A percentile compares a stretch with the other conserved stretches of the same genome.
phyloP scores from a whole-genome alignment of 139 green algal species.

The Trebouxia sp. region DNA sequence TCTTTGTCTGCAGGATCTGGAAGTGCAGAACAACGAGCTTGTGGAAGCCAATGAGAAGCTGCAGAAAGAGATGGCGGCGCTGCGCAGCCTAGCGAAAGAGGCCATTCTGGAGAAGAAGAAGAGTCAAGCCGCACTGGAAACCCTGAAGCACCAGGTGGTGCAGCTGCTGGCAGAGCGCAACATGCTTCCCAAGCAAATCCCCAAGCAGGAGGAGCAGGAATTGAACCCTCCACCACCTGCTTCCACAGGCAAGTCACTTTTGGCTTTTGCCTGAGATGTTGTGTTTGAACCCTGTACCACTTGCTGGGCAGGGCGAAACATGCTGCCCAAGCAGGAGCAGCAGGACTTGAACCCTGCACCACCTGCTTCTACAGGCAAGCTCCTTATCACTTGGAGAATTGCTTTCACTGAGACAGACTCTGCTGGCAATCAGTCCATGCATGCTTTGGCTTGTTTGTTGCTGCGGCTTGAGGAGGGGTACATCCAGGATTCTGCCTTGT shows the following conservation, averaged over 20 bases:
- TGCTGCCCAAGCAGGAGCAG: too few relatives aligned
- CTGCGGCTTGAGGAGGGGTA: too few relatives aligned
- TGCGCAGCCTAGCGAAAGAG: slow-evolving; percentile 3
- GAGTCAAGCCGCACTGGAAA: neutral
- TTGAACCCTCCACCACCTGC: neutral
- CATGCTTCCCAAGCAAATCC: neutral
- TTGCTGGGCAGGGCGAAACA: too few relatives aligned
- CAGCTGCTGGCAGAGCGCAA: neutral
- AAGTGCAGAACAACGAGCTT: slow-evolving; percentile 15
- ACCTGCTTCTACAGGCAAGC: too few relatives aligned
- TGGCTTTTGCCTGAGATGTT: neutral
- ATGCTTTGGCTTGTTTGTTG: too few relatives aligned
- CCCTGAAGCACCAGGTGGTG: slow-evolving; percentile 16
- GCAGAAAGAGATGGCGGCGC: neutral
- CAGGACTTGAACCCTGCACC: too few relatives aligned
- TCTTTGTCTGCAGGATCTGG: neutral
- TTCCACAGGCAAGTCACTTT: neutral
- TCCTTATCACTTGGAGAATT: too few relatives aligned
- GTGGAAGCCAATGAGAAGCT: slow-evolving; percentile 21
- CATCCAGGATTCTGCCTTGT: too few relatives aligned
- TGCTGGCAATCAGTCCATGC: too few relatives aligned
- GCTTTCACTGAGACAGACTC: too few relatives aligned
- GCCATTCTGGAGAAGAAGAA: slow-evolving; percentile 25
- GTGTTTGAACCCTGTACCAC: neutral
- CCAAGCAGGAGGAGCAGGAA: neutral